Conservation (phyloP, 768 basidiomycete genomes). For the Lenzites betulinus region DNA sequence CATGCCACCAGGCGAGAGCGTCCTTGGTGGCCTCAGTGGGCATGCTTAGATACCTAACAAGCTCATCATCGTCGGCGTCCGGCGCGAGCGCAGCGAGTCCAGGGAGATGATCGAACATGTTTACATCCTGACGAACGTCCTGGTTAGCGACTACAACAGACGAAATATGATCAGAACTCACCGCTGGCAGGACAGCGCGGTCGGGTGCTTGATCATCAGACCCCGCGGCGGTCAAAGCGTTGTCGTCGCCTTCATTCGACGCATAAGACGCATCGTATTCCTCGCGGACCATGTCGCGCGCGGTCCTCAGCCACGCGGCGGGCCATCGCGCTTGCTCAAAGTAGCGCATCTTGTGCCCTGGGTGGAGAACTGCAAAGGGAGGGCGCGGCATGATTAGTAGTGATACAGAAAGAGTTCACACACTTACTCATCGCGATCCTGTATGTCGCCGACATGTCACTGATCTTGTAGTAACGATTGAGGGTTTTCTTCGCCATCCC, state of each 20-base stretch:
- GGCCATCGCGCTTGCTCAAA: conserved; percentile 13
- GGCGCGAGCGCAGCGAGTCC: conserved; percentile 9
- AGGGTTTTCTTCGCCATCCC: conserved; percentile 30
- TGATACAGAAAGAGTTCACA: neutral
- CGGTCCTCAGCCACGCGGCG: conserved; percentile 7
- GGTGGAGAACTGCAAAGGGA: conserved; percentile 13
- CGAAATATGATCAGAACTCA: neutral
- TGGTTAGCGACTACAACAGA: neutral
- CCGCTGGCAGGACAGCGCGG: neutral
- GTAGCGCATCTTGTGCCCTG: conserved; percentile 14
- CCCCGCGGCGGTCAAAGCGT: too few relatives aligned
- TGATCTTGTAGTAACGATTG: conserved; percentile 37
- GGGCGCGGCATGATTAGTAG: neutral
- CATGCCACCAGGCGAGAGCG: conserved; percentile 35
- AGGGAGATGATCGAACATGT: conserved; percentile 36
- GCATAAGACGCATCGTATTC: neutral
- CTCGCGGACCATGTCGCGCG: neutral
- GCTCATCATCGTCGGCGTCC: conserved; percentile 30
- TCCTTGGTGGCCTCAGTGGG: conserved; percentile 30
- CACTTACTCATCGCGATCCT: conserved; percentile 38
- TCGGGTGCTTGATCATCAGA: too few relatives aligned
- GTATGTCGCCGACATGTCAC: conserved; percentile 35
- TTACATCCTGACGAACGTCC: conserved; percentile 2
- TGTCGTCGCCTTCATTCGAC: neutral
- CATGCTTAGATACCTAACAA: conserved; percentile 32